A percentile compares a stretch with the other conserved stretches of the same genome.
phyloP scores from a whole-genome alignment of 1,139 yeast genomes.

The Magnusiomyces clavatus region DNA sequence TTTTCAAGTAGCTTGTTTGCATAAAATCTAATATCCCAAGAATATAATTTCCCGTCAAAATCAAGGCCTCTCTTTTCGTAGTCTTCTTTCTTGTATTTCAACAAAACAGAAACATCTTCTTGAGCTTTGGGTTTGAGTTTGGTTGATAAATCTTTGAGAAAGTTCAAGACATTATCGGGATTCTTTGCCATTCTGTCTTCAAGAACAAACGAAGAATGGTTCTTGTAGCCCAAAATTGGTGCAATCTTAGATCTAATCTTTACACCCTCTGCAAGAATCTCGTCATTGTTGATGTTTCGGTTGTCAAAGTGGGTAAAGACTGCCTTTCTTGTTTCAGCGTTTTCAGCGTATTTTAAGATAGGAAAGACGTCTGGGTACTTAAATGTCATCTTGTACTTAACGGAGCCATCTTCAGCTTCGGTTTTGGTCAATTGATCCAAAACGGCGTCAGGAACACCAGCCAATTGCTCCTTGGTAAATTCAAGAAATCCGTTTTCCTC shows the following conservation, averaged over 20 bases:
- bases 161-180: conserved; percentile 49
- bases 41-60: conserved; percentile 42
- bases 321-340: conserved; percentile 53
- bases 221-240: conserved; percentile 52
- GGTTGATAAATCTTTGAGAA: conserved; percentile 51
- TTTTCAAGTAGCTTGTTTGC: conserved; percentile 56
- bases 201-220: conserved; percentile 59
- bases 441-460: conserved; percentile 64
- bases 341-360: conserved; percentile 60
- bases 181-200: conserved; percentile 77
- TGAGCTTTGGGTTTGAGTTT: conserved; percentile 54
- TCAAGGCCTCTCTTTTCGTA: conserved; percentile 37
- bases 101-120: conserved; percentile 44
- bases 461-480: conserved; percentile 57
- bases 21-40: conserved; percentile 71
- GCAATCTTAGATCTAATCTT: conserved; percentile 56
- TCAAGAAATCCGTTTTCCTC: conserved; percentile 57
- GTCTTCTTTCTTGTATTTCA: conserved; percentile 49
- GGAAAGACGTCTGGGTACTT: conserved; percentile 77
- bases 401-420: conserved; percentile 29
- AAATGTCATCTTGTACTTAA: conserved; percentile 60
- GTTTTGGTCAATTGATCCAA: conserved; percentile 48
- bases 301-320: conserved; percentile 63
- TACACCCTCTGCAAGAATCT: conserved; percentile 51
- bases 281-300: conserved; percentile 53